Conservation (phyloP, 257 asterid genomes). For the Salvia rosmarinus region DNA sequence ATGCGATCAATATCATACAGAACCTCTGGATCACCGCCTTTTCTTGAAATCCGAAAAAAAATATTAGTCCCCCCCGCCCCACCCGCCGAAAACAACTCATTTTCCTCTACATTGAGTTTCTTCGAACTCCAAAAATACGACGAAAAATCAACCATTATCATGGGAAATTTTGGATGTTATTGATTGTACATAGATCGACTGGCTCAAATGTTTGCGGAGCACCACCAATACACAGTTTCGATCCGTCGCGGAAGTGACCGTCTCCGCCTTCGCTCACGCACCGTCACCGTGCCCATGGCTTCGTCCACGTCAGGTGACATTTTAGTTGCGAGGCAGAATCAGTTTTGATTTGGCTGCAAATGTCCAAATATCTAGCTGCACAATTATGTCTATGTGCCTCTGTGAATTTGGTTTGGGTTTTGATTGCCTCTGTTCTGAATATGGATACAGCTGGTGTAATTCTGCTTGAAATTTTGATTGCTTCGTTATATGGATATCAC, state of each 20-base stretch:
- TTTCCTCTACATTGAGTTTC: background rate
- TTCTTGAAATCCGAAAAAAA: background rate
- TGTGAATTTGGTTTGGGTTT: slow-evolving; percentile 17
- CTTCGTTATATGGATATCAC: background rate
- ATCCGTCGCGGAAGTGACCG: slow-evolving; percentile 8
- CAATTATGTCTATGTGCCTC: background rate
- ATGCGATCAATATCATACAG: background rate
- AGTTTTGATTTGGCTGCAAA: background rate
- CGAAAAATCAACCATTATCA: background rate
- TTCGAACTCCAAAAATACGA: background rate
- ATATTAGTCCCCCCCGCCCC: background rate
- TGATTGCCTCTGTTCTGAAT: slow-evolving; percentile 14
- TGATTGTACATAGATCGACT: background rate
- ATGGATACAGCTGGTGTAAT: background rate
- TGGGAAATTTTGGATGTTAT: background rate
- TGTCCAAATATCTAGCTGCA: background rate
- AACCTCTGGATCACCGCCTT: background rate
- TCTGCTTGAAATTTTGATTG: background rate
- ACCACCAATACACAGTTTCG: background rate
- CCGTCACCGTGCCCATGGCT: slow-evolving; percentile 1
- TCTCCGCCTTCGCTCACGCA: background rate
- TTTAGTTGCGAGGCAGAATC: background rate
- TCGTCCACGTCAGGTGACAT: slow-evolving; percentile 30
- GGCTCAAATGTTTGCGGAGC: background rate
- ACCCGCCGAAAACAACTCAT: no score